Conservation (phyloP, 2,329 filamentous ascomycete genomes). For the Xylaria digitata region DNA sequence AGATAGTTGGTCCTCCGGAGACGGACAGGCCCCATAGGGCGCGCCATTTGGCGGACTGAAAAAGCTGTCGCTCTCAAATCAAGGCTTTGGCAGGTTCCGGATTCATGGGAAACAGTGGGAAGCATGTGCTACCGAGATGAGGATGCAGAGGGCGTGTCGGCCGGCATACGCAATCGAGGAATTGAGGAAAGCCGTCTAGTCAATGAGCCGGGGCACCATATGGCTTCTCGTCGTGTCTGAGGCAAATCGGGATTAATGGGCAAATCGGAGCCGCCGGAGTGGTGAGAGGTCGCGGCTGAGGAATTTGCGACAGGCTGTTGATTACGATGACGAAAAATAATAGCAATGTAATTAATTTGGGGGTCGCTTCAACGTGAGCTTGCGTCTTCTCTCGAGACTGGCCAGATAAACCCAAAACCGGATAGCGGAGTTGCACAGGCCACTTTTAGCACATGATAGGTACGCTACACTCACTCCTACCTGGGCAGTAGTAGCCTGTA, state of each 20-base stretch:
- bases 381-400: conserved; percentile 32
- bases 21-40: conserved; percentile 52
- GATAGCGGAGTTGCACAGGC: conserved; percentile 24
- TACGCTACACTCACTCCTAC: no score
- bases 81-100: conserved; percentile 13
- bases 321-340: conserved; percentile 23
- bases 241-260: background rate
- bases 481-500: no score
- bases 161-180: conserved; percentile 43
- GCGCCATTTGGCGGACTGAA: conserved; percentile 48
- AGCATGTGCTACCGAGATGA: conserved; percentile 28
- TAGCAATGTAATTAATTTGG: conserved; percentile 6
- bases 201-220: background rate
- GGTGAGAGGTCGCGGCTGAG: conserved; percentile 14
- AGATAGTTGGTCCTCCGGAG: conserved; percentile 52
- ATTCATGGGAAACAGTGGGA: conserved; percentile 26
- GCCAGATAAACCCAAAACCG: conserved; percentile 38
- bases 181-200: conserved; percentile 9
- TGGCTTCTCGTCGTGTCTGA: conserved; percentile 18
- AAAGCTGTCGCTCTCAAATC: conserved; percentile 35
- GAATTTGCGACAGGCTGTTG: conserved; percentile 25
- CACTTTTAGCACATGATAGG: background rate
- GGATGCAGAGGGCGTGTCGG: conserved; percentile 29
- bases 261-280: background rate
- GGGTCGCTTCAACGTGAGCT: conserved; percentile 14